phyloP scores from a whole-genome alignment of 768 basidiomycete species.

The Amanita phalloides region DNA sequence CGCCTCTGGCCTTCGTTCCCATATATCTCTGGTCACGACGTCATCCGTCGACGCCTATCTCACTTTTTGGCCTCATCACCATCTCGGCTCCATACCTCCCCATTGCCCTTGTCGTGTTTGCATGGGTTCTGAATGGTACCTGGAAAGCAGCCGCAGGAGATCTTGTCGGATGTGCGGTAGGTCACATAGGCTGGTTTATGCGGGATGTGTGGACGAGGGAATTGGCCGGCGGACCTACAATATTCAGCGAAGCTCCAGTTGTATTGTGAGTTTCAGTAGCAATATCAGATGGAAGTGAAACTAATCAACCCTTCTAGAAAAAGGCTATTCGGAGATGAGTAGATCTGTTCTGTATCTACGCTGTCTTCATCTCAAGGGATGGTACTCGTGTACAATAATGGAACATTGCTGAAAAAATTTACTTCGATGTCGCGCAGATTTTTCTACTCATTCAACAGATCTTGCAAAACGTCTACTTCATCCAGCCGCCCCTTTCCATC shows the following conservation, averaged over 20 bases:
- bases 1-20: constrained; percentile 86
- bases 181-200: constrained; percentile 78
- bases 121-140: constrained; percentile 73
- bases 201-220: constrained; percentile 84
- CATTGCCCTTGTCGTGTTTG: constrained; percentile 79
- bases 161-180: constrained; percentile 77
- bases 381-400: constrained; percentile 5
- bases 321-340: constrained; percentile 52
- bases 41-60: constrained; percentile 92
- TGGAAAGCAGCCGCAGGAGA: constrained; percentile 80
- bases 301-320: constrained; percentile 29
- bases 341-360: constrained; percentile 1
- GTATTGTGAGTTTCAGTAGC: constrained; percentile 41
- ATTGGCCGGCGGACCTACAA: constrained; percentile 65
- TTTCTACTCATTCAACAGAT: not conserved
- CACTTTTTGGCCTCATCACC: constrained; percentile 88
- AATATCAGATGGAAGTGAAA: not conserved
- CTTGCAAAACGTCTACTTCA: constrained; percentile 36
- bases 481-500: constrained; percentile 49
- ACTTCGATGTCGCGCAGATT: not conserved
- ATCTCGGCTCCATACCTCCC: constrained; percentile 96
- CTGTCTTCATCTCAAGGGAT: not conserved
- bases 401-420: not conserved
- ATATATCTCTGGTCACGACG: constrained; percentile 96
- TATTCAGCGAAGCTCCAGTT: constrained; percentile 65